Evolutionary conservation across 768 basidiomycete species (phyloP), one percentile per base, ranked within the genome.

Genomic region (Wakefieldia striispora): DNA sequence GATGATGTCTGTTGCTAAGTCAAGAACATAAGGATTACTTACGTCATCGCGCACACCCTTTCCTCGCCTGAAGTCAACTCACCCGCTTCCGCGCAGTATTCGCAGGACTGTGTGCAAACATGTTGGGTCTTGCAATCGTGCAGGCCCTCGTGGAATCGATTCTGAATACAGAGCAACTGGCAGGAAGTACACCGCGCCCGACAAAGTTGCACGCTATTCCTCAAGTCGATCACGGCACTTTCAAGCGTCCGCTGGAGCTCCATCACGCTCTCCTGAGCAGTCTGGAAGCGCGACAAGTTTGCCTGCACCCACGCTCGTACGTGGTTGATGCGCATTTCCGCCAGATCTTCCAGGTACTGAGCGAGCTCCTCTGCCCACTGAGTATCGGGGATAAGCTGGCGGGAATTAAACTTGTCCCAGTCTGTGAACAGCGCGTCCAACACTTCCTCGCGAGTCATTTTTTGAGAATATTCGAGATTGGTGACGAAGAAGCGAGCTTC

Each of bases 91-190:
- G 70, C 67, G 35, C 62, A 62, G 51, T 73, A 80, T 19, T 73
- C 71, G 53, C 82, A 83, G 10, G 29, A 33, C 20, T 70, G 70
- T 2, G 35, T 53, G 61, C 83, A 85, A 11, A 50, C 21, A 43
- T 84, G 83, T 12, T 53, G 51, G 0, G 83, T 81, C 33, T 64
- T 58, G 46, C 83, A 84, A 46, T 79, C 62, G 54, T 84, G 83
- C 0, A 54, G 43, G 1, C 61, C 63, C 1, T 74, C 73, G 40
- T 84, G 84, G 29, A 71, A 67, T 8, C 76, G 72, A 44, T 64
- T 67, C 13, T 65, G 71, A 21, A 82, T 53, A 53, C 84, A 85
- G 19, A 66, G 54, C 4, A 85, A 63, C 31, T 77, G 72, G 50
- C 83, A 84, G 17, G 56, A 47, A 7, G 58, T 54, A 50, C 83